Conservation (phyloP, 2,329 filamentous ascomycete genomes). For the Verticillium longisporum region DNA sequence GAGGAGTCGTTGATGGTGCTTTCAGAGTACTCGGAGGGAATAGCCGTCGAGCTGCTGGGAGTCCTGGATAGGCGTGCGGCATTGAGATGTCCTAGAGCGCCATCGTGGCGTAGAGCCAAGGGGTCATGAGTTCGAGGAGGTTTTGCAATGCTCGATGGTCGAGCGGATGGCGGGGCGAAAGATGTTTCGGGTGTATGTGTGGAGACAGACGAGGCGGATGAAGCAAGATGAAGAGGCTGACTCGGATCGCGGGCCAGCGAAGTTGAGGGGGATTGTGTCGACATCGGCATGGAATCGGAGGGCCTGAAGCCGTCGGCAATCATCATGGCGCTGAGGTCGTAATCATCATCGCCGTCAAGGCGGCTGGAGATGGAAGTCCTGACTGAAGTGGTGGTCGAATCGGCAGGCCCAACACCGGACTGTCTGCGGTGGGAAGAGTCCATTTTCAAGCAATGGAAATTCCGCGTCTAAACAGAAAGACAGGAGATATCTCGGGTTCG, state of each 20-base stretch:
- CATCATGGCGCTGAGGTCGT: conserved; percentile 40
- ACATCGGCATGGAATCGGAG: neutral
- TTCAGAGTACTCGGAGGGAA: conserved; percentile 37
- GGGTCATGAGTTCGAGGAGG: conserved; percentile 41
- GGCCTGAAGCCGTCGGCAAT: conserved; percentile 49
- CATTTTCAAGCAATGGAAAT: conserved; percentile 21
- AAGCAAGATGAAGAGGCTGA: neutral
- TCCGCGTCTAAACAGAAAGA: neutral
- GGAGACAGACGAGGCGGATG: neutral
- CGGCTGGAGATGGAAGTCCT: conserved; percentile 23
- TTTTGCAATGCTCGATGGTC: conserved; percentile 51
- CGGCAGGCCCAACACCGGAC: conserved; percentile 31
- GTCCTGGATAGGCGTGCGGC: conserved; percentile 12
- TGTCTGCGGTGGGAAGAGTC: conserved; percentile 29
- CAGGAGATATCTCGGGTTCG: neutral
- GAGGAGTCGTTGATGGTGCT: conserved; percentile 64
- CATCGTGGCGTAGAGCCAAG: conserved; percentile 46
- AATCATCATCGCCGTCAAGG: conserved; percentile 33
- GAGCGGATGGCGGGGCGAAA: conserved; percentile 19
- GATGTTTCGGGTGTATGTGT: conserved; percentile 10
- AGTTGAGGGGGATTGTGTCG: conserved; percentile 10
- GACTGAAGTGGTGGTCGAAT: conserved; percentile 34
- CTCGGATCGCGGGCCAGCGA: neutral
- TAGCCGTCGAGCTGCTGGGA: conserved; percentile 27
- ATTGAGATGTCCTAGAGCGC: conserved; percentile 12